A percentile compares a stretch with the other conserved stretches of the same genome.
Conservation (phyloP, 2,329 filamentous ascomycete species). For the Gaeumannomyces sp. region DNA sequence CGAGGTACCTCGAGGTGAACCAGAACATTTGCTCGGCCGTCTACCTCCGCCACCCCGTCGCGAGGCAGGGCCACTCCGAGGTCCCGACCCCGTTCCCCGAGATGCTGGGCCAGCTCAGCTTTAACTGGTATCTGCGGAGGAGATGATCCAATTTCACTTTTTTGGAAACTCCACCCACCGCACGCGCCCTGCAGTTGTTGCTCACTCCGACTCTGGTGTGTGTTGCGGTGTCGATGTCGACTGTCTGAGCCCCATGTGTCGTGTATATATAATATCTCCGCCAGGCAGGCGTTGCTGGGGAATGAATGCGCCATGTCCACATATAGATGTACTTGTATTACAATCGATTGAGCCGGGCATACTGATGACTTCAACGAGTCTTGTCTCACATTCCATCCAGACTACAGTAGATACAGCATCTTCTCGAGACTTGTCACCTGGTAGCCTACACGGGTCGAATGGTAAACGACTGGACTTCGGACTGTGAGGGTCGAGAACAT, state of each 20-base stretch:
- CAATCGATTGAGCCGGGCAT: neutral
- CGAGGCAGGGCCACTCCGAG: conserved; percentile 71
- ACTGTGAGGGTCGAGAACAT: no score
- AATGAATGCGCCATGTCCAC: neutral
- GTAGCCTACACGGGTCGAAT: no score
- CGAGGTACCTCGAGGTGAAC: conserved; percentile 93
- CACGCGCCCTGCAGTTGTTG: no score
- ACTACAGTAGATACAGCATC: no score
- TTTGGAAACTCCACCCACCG: no score
- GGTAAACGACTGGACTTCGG: no score
- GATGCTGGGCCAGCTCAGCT: conserved; percentile 70
- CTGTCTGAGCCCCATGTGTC: neutral
- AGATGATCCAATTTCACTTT: conserved; percentile 41
- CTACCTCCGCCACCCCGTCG: conserved; percentile 90
- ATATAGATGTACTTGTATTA: neutral
- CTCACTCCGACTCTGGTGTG: no score
- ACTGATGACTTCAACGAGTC: neutral
- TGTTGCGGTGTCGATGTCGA: neutral
- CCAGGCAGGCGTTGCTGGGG: no score
- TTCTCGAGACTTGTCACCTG: no score
- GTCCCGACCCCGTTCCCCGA: conserved; percentile 76
- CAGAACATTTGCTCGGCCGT: conserved; percentile 94
- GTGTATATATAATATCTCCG: neutral
- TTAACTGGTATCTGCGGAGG: conserved; percentile 88
- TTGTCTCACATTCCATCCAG: no score